Evolutionary conservation across 257 asterid genomes (phyloP).

Genomic region (Plantago elongata): DNA sequence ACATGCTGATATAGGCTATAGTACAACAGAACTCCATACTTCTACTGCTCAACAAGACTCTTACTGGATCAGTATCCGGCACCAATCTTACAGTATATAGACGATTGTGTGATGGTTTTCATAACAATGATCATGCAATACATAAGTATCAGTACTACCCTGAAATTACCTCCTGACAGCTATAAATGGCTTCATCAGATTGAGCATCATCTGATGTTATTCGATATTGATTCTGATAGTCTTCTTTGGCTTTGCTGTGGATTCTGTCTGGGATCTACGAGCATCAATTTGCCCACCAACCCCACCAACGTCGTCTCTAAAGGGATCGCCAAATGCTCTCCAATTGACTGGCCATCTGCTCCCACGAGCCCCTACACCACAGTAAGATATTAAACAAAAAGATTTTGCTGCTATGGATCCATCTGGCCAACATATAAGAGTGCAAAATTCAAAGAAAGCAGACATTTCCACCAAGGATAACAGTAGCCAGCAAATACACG

Average conservation of each 20-base stretch:
- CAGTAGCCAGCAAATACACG: background rate
- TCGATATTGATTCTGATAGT: constrained; percentile 62
- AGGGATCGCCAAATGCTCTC: constrained; percentile 35
- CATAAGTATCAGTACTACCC: background rate
- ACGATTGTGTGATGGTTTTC: no score
- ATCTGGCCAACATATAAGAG: no score
- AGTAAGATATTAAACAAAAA: background rate
- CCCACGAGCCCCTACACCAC: constrained; percentile 29
- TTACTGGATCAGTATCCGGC: no score
- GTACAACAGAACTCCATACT: no score
- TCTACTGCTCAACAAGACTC: no score
- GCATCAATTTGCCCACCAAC: constrained; percentile 9
- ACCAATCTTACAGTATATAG: no score
- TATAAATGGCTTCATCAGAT: background rate
- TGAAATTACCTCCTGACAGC: background rate
- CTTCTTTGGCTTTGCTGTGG: constrained; percentile 45
- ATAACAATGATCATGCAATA: background rate
- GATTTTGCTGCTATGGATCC: background rate
- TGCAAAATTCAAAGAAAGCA: no score
- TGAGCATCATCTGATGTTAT: constrained; percentile 8
- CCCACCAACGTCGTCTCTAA: constrained; percentile 19
- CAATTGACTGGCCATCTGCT: constrained; percentile 18
- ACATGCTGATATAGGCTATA: no score
- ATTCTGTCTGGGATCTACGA: constrained; percentile 11
- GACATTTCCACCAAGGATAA: no score